These are phyloP conservation scores for Dichotomopilus funicola DNA, from an alignment of 2,329 filamentous ascomycete genomes.

Conservation along the genomic window DNA sequence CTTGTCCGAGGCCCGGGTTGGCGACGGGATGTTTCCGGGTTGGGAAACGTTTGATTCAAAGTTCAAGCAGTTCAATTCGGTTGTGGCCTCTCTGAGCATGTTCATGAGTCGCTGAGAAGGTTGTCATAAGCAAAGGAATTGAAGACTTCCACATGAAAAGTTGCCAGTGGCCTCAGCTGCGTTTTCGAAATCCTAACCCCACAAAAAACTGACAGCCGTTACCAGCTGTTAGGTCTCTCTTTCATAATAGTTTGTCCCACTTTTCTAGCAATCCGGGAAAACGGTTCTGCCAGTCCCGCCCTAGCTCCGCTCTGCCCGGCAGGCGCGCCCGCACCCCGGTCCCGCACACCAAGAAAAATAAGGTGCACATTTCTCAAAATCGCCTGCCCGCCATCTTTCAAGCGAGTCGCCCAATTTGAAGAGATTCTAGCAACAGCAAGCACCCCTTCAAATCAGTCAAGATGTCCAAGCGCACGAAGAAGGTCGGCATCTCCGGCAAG, in stretches of 20 bases:
- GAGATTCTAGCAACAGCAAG: conserved; percentile 18
- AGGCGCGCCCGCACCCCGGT: conserved; percentile 1
- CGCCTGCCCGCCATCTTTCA: conserved; percentile 20
- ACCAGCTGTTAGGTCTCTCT: too few species aligned
- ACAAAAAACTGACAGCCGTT: too few species aligned
- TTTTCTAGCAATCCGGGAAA: conserved; percentile 19
- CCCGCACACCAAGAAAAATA: conserved; percentile 23
- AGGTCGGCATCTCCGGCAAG: conserved; percentile 95
- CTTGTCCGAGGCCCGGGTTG: too few species aligned
- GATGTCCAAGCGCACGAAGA: conserved; percentile 96
- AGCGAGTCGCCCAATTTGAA: conserved; percentile 19
- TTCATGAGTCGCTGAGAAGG: too few species aligned
- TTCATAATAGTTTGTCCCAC: conserved; percentile 1
- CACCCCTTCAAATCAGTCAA: conserved; percentile 44
- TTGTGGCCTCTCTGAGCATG: too few species aligned
- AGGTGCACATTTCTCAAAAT: conserved; percentile 25
- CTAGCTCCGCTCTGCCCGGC: conserved; percentile 11
- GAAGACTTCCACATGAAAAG: too few species aligned
- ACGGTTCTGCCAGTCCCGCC: conserved; percentile 20
- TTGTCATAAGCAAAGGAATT: too few species aligned
- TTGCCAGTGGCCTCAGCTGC: too few species aligned
- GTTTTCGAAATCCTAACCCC: too few species aligned
- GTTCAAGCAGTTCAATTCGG: too few species aligned
- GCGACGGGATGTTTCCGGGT: too few species aligned
- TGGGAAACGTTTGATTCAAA: too few species aligned